Base-by-base conservation (phyloP, 1,284 basidiomycete species). In the Ustilago cynodontis region DNA sequence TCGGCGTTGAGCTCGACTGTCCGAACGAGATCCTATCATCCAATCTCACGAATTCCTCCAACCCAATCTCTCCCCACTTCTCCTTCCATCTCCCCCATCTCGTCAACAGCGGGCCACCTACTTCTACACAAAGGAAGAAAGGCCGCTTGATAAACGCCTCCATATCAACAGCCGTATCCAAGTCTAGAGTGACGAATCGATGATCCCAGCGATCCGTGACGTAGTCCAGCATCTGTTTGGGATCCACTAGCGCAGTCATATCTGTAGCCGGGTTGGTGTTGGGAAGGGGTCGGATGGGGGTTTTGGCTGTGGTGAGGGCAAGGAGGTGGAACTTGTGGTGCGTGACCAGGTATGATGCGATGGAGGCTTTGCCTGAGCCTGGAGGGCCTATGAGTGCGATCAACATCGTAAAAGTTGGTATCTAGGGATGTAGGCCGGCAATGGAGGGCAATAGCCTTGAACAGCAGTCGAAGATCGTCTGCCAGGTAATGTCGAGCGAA, bases 301-400 rank as follows among this genome's bases (percentile, higher is more conserved):
- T 52, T 47, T 11, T 13, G 33, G 24, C 3, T 28, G 41, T 35
- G 18, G 55, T 28, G 6, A 53, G 43, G 18, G 35, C 20, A 26
- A 72, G 51, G 9, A 64, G 45, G 16, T 14, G 4, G 79, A 90
- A 90, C 2, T 85, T 86, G 77, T 89, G 87, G 28, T 84, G 72
- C 10, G 82, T 63, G 24, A 91, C 87, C 16, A 98, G 90, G 84
- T 93, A 95, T 14, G 91, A 87, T 59, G 92, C 89, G 16, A 98
- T 88, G 0, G 91, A 90, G 11, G 91, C 89, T 86, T 95, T 97
- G 22, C 96, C 96, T 5, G 94, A 89, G 35, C 88, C 90, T 1
- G 90, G 90, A 0, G 94, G 92, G 16, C 96, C 96, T 39, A 97
- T 89, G 63, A 99, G 90, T 13, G 93, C 91, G 80, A 99, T 91